Percentiles rank a stretch among this genome's conserved stretches.
These are phyloP conservation scores for Aspergillus candidus DNA, from an alignment of 2,329 filamentous ascomycete species.

Conservation along the genomic window DNA sequence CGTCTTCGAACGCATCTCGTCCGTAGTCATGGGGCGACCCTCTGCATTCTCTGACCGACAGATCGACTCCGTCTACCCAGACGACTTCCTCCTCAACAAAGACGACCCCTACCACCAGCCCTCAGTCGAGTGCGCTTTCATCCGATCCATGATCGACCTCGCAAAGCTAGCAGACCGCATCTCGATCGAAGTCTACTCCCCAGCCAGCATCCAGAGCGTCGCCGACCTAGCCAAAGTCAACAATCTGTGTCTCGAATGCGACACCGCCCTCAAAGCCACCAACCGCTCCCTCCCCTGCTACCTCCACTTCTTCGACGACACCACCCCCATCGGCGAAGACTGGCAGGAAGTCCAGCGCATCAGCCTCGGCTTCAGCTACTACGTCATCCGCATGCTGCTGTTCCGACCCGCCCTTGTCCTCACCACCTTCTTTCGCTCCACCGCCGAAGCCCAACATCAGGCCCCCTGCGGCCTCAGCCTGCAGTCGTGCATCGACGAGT, in stretches of 20 bases:
- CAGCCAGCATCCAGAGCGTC: constrained; percentile 6
- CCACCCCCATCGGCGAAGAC: constrained; percentile 4
- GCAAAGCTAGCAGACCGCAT: constrained; percentile 8
- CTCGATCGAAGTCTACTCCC: constrained; percentile 9
- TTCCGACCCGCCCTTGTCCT: constrained; percentile 8
- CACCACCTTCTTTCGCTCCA: constrained; percentile 8
- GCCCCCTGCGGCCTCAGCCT: constrained; percentile 3
- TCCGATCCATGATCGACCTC: constrained; percentile 10
- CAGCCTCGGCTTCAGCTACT: constrained; percentile 6
- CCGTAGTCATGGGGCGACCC: constrained; percentile 10
- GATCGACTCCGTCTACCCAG: constrained; percentile 11
- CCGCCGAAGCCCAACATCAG: constrained; percentile 3
- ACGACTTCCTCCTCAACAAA: constrained; percentile 5
- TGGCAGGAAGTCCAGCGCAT: constrained; percentile 14
- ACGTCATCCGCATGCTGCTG: constrained; percentile 8
- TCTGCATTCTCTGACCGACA: constrained; percentile 9
- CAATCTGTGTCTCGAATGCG: constrained; percentile 6
- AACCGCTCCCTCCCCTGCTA: constrained; percentile 4
- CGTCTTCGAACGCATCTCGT: constrained; percentile 8
- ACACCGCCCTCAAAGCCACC: constrained; percentile 6
- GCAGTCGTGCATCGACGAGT: constrained; percentile 6
- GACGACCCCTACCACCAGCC: constrained; percentile 1
- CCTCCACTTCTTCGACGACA: constrained; percentile 11
- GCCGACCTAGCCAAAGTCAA: constrained; percentile 4
- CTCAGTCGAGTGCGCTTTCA: constrained; percentile 5